Percentiles rank a stretch among this genome's conserved stretches.
Conservation (phyloP, 768 basidiomycete genomes). For the Phylloporus rhodoxanthus region DNA sequence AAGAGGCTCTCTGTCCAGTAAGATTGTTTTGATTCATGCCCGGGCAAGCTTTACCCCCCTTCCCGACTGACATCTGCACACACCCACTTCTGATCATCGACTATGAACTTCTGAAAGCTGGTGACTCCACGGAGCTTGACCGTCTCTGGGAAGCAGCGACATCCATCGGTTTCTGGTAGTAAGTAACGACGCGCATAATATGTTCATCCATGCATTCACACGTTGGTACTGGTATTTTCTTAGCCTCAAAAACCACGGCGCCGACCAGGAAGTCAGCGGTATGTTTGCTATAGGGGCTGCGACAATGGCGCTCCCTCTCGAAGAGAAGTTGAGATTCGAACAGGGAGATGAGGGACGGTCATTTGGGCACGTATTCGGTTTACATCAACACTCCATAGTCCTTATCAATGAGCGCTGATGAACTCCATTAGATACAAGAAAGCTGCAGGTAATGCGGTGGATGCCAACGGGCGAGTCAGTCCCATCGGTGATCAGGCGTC, state of each 20-base stretch:
- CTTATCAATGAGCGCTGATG: background rate
- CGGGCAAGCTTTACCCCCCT: conserved; percentile 33
- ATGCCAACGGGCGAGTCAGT: conserved; percentile 43
- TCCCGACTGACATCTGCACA: conserved; percentile 39
- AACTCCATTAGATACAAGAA: conserved; percentile 49
- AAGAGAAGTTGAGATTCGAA: conserved; percentile 40
- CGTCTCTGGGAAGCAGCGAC: conserved; percentile 45
- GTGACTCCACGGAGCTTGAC: conserved; percentile 36
- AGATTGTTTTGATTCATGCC: conserved; percentile 23
- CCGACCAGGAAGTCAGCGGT: conserved; percentile 29
- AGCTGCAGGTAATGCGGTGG: conserved; percentile 55
- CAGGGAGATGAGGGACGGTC: conserved; percentile 39
- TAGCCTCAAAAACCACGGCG: conserved; percentile 42
- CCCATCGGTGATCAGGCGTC: background rate
- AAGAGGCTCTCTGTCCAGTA: background rate
- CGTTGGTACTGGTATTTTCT: background rate
- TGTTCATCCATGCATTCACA: background rate
- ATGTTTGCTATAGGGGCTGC: conserved; percentile 42
- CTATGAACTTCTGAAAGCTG: conserved; percentile 32
- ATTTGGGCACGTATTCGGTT: conserved; percentile 27
- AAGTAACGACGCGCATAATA: conserved; percentile 18
- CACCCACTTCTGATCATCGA: conserved; percentile 45
- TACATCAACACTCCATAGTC: background rate
- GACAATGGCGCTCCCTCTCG: conserved; percentile 36
- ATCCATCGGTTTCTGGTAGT: conserved; percentile 51